A percentile compares a stretch with the other conserved stretches of the same genome.
Evolutionary conservation across 306 rosid genomes (phyloP).

Genomic region (Malus sylvestris): DNA sequence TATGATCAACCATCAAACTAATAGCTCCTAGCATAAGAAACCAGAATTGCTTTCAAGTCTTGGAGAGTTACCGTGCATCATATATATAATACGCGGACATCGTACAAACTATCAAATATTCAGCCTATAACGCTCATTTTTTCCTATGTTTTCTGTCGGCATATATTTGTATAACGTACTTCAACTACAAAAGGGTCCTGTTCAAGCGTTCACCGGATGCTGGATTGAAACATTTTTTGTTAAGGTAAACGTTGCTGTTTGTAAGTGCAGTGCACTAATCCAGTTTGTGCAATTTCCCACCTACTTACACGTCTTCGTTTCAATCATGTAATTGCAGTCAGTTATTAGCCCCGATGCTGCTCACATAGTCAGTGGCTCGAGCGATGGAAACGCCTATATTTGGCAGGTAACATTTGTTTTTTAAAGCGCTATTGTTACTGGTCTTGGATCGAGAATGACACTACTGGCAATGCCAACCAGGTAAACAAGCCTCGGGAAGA

Average conservation of each 20-base stretch:
- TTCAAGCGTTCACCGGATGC: slow-evolving; percentile 64
- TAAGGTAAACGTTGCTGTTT: slow-evolving; percentile 44
- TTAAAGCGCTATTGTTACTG: neutral
- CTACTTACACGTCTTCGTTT: slow-evolving; percentile 5
- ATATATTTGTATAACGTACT: slow-evolving; percentile 64
- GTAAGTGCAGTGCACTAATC: neutral
- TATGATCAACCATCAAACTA: neutral
- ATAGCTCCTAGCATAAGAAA: neutral
- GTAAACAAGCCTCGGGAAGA: slow-evolving; percentile 57
- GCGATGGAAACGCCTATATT: slow-evolving; percentile 70
- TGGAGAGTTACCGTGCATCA: neutral
- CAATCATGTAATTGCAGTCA: slow-evolving; percentile 47
- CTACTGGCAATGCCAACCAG: slow-evolving; percentile 34
- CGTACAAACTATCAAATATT: neutral
- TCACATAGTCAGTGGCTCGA: slow-evolving; percentile 79
- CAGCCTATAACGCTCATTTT: neutral
- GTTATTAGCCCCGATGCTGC: slow-evolving; percentile 83
- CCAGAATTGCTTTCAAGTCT: neutral
- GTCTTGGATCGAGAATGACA: slow-evolving; percentile 4
- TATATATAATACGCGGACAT: neutral
- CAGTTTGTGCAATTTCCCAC: neutral
- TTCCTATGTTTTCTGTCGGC: slow-evolving; percentile 31
- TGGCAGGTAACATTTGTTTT: slow-evolving; percentile 59
- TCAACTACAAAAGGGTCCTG: slow-evolving; percentile 86
- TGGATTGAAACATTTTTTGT: slow-evolving; percentile 78